phyloP scores from a whole-genome alignment of 2,329 filamentous ascomycete genomes.

The Phaeophleospora eucalypticola region DNA sequence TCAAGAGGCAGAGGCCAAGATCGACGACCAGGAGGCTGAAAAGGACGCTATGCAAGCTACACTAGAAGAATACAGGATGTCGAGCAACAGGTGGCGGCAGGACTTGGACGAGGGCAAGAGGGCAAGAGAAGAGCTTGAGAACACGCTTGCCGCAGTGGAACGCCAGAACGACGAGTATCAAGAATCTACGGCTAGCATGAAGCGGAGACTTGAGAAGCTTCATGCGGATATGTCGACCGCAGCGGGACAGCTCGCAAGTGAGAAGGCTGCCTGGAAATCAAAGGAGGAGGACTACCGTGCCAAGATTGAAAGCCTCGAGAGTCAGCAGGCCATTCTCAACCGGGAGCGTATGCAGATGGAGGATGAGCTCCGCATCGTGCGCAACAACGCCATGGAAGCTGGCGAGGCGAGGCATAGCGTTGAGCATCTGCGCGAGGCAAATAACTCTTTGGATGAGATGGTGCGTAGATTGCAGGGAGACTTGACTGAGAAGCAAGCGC shows the following conservation, averaged over 20 bases:
- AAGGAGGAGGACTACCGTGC: slow-evolving; percentile 56
- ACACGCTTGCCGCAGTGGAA: slow-evolving; percentile 62
- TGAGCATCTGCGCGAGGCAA: slow-evolving; percentile 30
- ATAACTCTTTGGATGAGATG: slow-evolving; percentile 27
- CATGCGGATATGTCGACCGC: slow-evolving; percentile 83
- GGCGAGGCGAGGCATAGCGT: slow-evolving; percentile 76
- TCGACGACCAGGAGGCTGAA: slow-evolving; percentile 49
- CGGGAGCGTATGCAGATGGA: slow-evolving; percentile 44
- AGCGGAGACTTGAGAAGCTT: slow-evolving; percentile 75
- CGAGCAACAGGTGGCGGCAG: slow-evolving; percentile 55
- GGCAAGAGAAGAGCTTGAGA: slow-evolving; percentile 64
- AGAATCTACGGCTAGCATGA: slow-evolving; percentile 54
- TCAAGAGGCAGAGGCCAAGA: slow-evolving; percentile 26
- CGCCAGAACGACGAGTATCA: slow-evolving; percentile 83
- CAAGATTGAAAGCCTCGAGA: slow-evolving; percentile 52
- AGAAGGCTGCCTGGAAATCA: slow-evolving; percentile 74
- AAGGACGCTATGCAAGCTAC: slow-evolving; percentile 59
- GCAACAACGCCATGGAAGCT: slow-evolving; percentile 65
- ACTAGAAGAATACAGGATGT: slow-evolving; percentile 60
- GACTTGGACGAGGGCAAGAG: slow-evolving; percentile 54
- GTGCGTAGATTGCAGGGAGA: slow-evolving; percentile 45
- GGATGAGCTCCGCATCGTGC: slow-evolving; percentile 43
- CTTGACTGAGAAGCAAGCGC: slow-evolving; percentile 68
- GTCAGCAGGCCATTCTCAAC: slow-evolving; percentile 46
- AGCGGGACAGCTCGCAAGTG: slow-evolving; percentile 73